Evolutionary conservation across 148 eudicot species (phyloP).

Genomic region (Silene conica): DNA sequence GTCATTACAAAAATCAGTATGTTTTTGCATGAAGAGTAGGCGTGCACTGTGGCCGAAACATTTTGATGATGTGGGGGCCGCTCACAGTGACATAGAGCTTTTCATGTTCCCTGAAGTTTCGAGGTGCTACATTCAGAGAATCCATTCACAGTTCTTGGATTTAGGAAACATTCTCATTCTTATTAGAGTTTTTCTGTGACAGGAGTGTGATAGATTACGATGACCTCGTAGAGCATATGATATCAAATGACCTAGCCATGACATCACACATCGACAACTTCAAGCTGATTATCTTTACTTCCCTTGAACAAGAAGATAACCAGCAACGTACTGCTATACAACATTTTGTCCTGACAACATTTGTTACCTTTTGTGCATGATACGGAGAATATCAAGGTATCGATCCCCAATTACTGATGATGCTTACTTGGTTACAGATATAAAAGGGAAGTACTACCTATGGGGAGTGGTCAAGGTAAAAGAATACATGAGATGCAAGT

Average conservation of each 20-base stretch:
- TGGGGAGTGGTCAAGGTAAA: conserved; percentile 62
- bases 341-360: background rate
- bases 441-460: conserved; percentile 45
- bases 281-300: conserved; percentile 59
- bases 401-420: background rate
- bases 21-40: conserved; percentile 39
- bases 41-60: conserved; percentile 56
- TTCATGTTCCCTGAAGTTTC: conserved; percentile 48
- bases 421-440: conserved; percentile 35
- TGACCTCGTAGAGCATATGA: conserved; percentile 48
- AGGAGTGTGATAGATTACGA: conserved; percentile 36
- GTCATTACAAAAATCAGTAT: conserved; percentile 29
- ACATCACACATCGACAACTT: conserved; percentile 35
- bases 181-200: background rate
- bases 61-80: conserved; percentile 39
- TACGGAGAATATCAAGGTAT: background rate
- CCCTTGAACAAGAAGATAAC: conserved; percentile 34
- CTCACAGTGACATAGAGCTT: conserved; percentile 39
- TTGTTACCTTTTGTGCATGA: background rate
- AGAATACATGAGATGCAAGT: conserved; percentile 2
- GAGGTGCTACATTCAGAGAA: conserved; percentile 23
- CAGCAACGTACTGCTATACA: conserved; percentile 34
- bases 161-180: background rate
- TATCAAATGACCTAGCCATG: conserved; percentile 51
- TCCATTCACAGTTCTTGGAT: background rate